phyloP scores from a whole-genome alignment of 371 early-diverging fungal species.

The Phascolomyces articulosus region DNA sequence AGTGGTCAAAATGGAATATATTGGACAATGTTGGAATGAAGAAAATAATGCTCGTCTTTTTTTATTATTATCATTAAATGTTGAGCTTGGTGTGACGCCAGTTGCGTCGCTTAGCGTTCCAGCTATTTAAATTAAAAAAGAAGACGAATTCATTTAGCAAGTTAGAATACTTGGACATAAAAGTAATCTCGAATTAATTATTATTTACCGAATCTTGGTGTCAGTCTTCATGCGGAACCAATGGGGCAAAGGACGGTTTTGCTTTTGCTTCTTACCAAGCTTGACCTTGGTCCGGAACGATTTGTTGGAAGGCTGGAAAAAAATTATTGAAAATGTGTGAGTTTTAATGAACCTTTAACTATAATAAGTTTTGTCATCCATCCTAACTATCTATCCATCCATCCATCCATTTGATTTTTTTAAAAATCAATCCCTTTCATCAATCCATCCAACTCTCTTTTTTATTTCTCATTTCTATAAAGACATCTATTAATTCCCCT shows the following conservation, averaged over 20 bases:
- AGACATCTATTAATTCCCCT: too few species aligned
- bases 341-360: background rate
- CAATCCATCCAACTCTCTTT: background rate
- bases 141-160: background rate
- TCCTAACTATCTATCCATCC: conserved; percentile 6
- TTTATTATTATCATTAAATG: too few species aligned
- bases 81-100: conserved; percentile 99
- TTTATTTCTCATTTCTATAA: background rate
- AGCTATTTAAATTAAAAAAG: conserved; percentile 47
- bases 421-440: too few species aligned
- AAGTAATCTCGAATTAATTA: background rate
- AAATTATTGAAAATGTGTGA: conserved; percentile 10
- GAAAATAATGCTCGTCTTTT: background rate
- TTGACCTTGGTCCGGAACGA: conserved; percentile 93
- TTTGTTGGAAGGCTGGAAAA: conserved; percentile 94
- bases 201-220: conserved; percentile 55
- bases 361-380: background rate
- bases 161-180: too few species aligned
- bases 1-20: background rate
- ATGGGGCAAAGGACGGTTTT: conserved; percentile 95
- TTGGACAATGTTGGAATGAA: background rate
- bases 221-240: conserved; percentile 95
- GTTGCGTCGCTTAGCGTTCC: conserved; percentile 99
- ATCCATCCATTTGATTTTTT: conserved; percentile 4
- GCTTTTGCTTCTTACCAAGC: conserved; percentile 95